These are phyloP conservation scores for Didymella keratinophila DNA, from an alignment of 2,329 filamentous ascomycete genomes.

Conservation along the genomic window DNA sequence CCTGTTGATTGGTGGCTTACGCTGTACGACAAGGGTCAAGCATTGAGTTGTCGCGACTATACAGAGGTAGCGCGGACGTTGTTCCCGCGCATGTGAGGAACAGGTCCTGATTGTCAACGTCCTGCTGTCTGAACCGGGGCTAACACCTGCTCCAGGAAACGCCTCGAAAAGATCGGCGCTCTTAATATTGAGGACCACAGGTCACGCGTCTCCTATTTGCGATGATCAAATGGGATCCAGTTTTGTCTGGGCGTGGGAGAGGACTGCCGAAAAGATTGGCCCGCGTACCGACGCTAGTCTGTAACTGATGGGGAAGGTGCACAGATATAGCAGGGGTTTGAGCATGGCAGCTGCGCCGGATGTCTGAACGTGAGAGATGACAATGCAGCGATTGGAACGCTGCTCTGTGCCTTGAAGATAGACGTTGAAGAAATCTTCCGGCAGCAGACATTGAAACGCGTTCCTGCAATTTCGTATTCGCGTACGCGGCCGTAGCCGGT, in stretches of 20 bases:
- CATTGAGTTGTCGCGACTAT: slow-evolving; percentile 1
- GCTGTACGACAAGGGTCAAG: neutral
- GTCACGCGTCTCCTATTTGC: neutral
- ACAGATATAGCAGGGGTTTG: slow-evolving; percentile 7
- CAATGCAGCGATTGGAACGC: slow-evolving; percentile 7
- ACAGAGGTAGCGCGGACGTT: slow-evolving; percentile 1
- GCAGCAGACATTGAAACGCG: slow-evolving; percentile 1
- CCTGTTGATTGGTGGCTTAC: slow-evolving; percentile 1
- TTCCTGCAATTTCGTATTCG: slow-evolving; percentile 11
- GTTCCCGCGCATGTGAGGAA: neutral
- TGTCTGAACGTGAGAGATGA: slow-evolving; percentile 11
- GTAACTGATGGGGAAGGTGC: slow-evolving; percentile 32
- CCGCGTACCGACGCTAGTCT: slow-evolving; percentile 21
- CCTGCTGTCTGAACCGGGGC: slow-evolving; percentile 1
- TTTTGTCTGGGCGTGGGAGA: slow-evolving; percentile 16
- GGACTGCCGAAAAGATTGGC: slow-evolving; percentile 22
- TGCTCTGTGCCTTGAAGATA: neutral
- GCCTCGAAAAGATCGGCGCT: slow-evolving; percentile 6
- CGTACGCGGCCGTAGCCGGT: neutral
- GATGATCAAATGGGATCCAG: slow-evolving; percentile 8
- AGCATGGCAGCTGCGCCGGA: neutral
- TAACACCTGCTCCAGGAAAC: slow-evolving; percentile 11
- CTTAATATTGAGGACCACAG: slow-evolving; percentile 13
- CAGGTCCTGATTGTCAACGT: neutral
- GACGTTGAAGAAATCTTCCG: neutral